Base-by-base conservation (phyloP, 352 stramenopile species). In the Albugo laibachii region DNA sequence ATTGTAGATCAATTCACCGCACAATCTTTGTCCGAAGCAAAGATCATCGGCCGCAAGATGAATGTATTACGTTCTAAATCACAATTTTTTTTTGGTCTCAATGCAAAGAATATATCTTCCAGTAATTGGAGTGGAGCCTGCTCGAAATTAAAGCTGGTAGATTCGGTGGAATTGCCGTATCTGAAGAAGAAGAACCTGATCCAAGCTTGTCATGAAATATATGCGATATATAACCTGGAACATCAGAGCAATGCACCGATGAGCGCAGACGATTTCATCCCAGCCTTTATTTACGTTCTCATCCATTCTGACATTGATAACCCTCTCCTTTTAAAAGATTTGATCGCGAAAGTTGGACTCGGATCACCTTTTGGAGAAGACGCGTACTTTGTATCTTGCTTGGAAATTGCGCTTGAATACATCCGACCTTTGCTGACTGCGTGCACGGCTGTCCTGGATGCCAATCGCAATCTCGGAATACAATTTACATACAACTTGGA, bases 331-430 rank as follows among this genome's bases (percentile, higher is more conserved):
- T 52, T 88, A 11, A 85, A 84, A 45, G 75, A 88, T 49, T 53
- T 92, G 50, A 65, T 92, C 40, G 83, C 74, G 5, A 80, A 72
- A 39, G 87, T 92, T 42, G 71, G 85, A 41, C 58, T 61, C 1
- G 71, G 75, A 24, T 58, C 65, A 20, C 75, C 65, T 11, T 66
- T 79, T 16, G 78, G 78, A 47, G 78, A 92, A 53, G 76, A 76
- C 21, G 73, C 75, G 48, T 92, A 92, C 55, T 92, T 87, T 51
- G 75, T 87, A 19, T 87, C 75, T 36, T 92, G 78, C 50, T 52
- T 92, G 13, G 78, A 92, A 60, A 92, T 92, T 48, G 78, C 75
- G 31, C 57, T 92, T 43, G 78, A 92, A 59, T 92, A 91, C 64
- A 83, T 91, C 12, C 70, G 77, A 14, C 86, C 74, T 19, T 71